Percentiles rank a stretch among this genome's conserved stretches.
These are phyloP conservation scores for Raffaelea ambrosiae DNA, from an alignment of 2,329 filamentous ascomycete species.

Conservation along the genomic window DNA sequence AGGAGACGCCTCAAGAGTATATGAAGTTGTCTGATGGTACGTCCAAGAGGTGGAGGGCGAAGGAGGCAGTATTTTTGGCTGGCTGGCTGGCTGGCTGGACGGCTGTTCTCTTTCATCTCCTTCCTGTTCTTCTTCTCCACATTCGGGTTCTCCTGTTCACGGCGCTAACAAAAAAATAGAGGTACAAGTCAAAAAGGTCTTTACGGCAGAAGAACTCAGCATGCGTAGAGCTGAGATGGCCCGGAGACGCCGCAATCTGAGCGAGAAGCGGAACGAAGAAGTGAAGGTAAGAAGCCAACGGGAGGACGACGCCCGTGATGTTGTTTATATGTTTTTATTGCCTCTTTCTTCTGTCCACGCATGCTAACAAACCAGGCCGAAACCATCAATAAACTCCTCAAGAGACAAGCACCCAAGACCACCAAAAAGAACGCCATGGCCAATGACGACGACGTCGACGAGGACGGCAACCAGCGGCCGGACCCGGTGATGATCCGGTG, in stretches of 20 bases:
- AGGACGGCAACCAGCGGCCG: slow-evolving; percentile 24
- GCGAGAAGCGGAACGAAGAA: slow-evolving; percentile 56
- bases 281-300: slow-evolving; percentile 23
- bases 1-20: slow-evolving; percentile 41
- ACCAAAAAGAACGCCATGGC: slow-evolving; percentile 39
- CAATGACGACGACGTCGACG: slow-evolving; percentile 41
- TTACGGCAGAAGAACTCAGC: slow-evolving; percentile 53
- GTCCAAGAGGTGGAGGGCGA: too few relatives aligned
- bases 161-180: slow-evolving; percentile 28
- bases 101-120: not conserved
- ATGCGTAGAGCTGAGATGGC: slow-evolving; percentile 57
- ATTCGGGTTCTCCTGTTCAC: not conserved
- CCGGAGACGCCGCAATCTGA: slow-evolving; percentile 51
- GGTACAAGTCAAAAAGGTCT: slow-evolving; percentile 55
- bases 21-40: slow-evolving; percentile 54
- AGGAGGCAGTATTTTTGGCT: too few relatives aligned
- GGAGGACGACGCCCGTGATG: not conserved
- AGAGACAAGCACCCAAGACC: slow-evolving; percentile 74
- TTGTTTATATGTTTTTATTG: not conserved
- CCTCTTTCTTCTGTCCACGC: not conserved
- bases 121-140: not conserved
- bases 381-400: slow-evolving; percentile 83
- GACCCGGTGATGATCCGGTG: slow-evolving; percentile 59
- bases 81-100: not conserved
- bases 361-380: slow-evolving; percentile 53